Conservation (phyloP, 345 rosid genomes). For the Hibiscus syriacus region DNA sequence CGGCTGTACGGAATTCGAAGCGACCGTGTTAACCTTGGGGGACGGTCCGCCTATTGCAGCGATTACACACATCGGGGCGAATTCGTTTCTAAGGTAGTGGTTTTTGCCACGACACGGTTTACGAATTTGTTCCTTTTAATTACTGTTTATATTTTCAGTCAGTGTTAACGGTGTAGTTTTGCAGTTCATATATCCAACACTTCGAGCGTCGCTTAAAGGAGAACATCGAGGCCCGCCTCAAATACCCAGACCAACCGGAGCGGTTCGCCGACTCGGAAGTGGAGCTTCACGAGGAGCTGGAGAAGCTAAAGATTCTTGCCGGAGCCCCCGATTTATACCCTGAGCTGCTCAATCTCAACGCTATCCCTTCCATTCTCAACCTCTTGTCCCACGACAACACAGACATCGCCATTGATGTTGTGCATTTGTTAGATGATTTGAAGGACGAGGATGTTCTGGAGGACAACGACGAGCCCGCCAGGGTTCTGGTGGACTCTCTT, state of each 20-base stretch:
- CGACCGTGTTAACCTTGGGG: too few species aligned
- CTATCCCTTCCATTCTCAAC: constrained; percentile 69
- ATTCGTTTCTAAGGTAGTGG: too few species aligned
- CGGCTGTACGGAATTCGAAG: too few species aligned
- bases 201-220: constrained; percentile 96
- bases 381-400: constrained; percentile 83
- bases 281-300: constrained; percentile 80
- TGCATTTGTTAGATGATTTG: constrained; percentile 77
- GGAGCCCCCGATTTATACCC: constrained; percentile 95
- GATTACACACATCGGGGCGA: too few species aligned
- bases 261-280: constrained; percentile 84
- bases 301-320: constrained; percentile 83
- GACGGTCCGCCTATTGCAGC: too few species aligned
- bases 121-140: too few species aligned
- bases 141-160: too few species aligned
- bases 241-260: constrained; percentile 84
- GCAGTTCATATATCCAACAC: too few species aligned
- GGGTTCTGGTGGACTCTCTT: constrained; percentile 55
- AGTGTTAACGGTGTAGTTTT: too few species aligned
- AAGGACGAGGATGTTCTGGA: constrained; percentile 88
- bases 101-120: too few species aligned
- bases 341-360: constrained; percentile 61
- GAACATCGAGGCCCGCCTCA: constrained; percentile 94
- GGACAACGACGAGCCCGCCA: constrained; percentile 83
- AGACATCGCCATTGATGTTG: constrained; percentile 85